Percentiles rank a stretch among this genome's conserved stretches.
Evolutionary conservation across 768 basidiomycete species (phyloP).

Genomic region (Amanita molliuscula): DNA sequence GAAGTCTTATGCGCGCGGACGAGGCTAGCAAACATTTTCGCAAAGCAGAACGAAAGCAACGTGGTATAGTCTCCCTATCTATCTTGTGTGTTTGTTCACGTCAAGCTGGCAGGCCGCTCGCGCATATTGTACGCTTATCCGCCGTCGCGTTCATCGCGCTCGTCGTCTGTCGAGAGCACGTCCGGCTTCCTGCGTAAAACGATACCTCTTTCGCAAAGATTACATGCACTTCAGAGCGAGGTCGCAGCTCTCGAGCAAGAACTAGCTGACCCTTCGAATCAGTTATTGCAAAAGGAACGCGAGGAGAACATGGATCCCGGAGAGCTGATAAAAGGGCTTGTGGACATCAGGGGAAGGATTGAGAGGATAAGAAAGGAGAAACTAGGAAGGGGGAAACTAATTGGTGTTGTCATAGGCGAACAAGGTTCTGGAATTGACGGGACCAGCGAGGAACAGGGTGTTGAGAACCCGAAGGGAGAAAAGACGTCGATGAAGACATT

Average conservation of each 20-base stretch:
- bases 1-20: conserved; percentile 49
- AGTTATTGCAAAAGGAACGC: conserved; percentile 46
- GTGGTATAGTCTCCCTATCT: conserved; percentile 25
- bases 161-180: conserved; percentile 28
- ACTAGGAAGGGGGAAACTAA: conserved; percentile 56
- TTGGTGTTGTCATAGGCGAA: conserved; percentile 44
- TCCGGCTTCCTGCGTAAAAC: conserved; percentile 20
- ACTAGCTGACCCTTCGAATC: conserved; percentile 73
- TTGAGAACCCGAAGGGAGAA: conserved; percentile 12
- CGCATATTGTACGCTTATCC: conserved; percentile 62
- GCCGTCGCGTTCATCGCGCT: conserved; percentile 42
- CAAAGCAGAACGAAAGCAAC: conserved; percentile 52
- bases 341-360: conserved; percentile 61
- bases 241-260: conserved; percentile 72
- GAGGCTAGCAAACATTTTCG: conserved; percentile 64
- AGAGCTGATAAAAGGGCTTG: conserved; percentile 65
- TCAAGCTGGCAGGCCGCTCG: conserved; percentile 31
- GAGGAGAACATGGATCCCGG: conserved; percentile 60
- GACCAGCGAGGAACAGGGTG: conserved; percentile 7
- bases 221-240: conserved; percentile 67
- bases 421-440: conserved; percentile 10
- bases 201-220: conserved; percentile 43
- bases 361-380: conserved; percentile 56
- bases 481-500: conserved; percentile 38
- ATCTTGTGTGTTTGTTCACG: not conserved